A percentile compares a stretch with the other conserved stretches of the same genome.
Evolutionary conservation across 345 rosid species (phyloP).

Genomic region (Aquilaria yunnanensis): DNA sequence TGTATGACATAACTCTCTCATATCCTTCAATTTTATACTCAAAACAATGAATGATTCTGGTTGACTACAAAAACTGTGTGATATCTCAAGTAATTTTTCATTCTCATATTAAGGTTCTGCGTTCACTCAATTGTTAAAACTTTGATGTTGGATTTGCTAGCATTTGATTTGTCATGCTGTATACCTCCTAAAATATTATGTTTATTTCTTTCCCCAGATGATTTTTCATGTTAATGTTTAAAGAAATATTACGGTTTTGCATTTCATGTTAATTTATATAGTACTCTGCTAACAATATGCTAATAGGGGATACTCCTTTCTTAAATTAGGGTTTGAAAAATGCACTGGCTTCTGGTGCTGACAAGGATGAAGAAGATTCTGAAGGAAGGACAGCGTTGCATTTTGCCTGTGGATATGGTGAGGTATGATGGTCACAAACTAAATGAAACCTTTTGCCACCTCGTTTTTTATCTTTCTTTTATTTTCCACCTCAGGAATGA

Average conservation of each 20-base stretch:
- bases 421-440: conserved; percentile 41
- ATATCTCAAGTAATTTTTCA: no score
- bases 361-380: conserved; percentile 95
- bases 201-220: no score
- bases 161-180: no score
- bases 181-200: no score
- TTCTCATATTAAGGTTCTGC: no score
- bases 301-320: conserved; percentile 5
- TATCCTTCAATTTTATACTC: not conserved
- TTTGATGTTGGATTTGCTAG: no score
- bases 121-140: no score
- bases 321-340: conserved; percentile 65
- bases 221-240: no score
- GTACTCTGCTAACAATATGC: no score
- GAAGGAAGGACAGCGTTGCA: conserved; percentile 98
- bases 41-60: conserved; percentile 5
- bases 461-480: not conserved
- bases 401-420: conserved; percentile 99
- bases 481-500: not conserved
- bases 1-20: not conserved
- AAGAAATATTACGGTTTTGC: no score
- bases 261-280: no score
- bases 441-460: not conserved
- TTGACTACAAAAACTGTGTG: not conserved
- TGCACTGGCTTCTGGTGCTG: conserved; percentile 80